phyloP scores from a whole-genome alignment of 768 basidiomycete species.

The Tricholoma saponaceum region DNA sequence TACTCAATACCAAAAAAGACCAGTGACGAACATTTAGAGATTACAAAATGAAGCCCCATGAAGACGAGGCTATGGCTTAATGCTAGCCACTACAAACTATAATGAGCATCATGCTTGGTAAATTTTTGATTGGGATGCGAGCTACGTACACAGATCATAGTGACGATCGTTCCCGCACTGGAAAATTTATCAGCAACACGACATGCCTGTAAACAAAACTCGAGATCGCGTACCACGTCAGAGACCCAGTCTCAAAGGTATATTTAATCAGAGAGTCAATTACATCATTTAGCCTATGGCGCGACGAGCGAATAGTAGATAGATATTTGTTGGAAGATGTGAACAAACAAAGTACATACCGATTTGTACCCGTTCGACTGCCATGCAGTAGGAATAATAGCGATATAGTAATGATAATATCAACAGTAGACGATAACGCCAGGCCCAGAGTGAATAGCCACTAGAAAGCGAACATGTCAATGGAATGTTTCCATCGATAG shows the following conservation, averaged over 20 bases:
- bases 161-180: constrained; percentile 7
- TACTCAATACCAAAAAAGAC: too few relatives aligned
- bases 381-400: constrained; percentile 39
- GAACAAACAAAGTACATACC: constrained; percentile 21
- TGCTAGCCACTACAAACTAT: too few relatives aligned
- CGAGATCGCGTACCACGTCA: constrained; percentile 37
- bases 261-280: constrained; percentile 46
- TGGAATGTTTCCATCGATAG: background rate
- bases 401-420: constrained; percentile 44
- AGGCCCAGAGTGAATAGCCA: constrained; percentile 55
- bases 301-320: background rate
- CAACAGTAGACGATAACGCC: constrained; percentile 43
- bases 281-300: constrained; percentile 37
- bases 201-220: background rate
- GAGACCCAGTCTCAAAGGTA: constrained; percentile 47
- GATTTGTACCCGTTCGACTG: constrained; percentile 33
- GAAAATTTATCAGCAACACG: background rate
- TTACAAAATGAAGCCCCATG: too few relatives aligned
- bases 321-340: background rate
- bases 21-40: too few relatives aligned
- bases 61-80: too few relatives aligned
- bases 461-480: constrained; percentile 19
- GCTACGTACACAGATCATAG: constrained; percentile 7
- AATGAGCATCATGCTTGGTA: background rate
- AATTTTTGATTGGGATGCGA: background rate